Evolutionary conservation across 345 rosid species (phyloP), one percentile per base, ranked within the genome.

Genomic region (Eucalyptus cloeziana): DNA sequence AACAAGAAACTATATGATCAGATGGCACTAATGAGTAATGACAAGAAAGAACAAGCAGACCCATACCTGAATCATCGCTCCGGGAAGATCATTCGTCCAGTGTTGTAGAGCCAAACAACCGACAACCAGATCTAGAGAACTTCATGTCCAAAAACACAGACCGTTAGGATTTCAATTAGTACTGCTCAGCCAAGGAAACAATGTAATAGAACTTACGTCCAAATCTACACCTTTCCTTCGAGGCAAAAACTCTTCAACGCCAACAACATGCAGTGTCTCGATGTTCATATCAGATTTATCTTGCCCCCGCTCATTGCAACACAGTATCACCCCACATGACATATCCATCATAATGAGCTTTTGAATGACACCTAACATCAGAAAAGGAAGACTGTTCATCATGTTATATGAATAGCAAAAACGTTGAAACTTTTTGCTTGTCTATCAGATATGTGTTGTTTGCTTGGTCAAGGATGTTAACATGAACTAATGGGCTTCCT

Each of bases 71-170:
- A 97, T 98, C 99, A 98, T 96, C 88, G 99, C 94, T 87, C 99
- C 99, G 21, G 98, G 99, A 90, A 98, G 98, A 94, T 98, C 99
- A 92, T 98, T 98, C 86, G 99, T 97, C 99, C 99, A 98, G 58
- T 98, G 99, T 86, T 51, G 54, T 51, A 98, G 98, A 86, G 99
- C 99, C 93, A 98, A 91, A 88, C 97, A 95, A 91, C 98, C 95
- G 88, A 98, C 92, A 88, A 95, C 94, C 94, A 97, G 91, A 94
- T 98, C 99, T 90, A 98, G 92, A 31, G 99, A 98, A 93, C 99
- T 98, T 94, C 88, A 79, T 52, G 90, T 67, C 27, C 91, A 92
- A 49, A 90, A 83, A 92, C 25, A 86, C 89, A 91, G 69, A 80
- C n/a, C 17, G 47, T 91, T 85, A 88, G 87, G 50, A 86, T 51